Conservation (phyloP, 2,329 filamentous ascomycete genomes). For the Cercospora sp. region DNA sequence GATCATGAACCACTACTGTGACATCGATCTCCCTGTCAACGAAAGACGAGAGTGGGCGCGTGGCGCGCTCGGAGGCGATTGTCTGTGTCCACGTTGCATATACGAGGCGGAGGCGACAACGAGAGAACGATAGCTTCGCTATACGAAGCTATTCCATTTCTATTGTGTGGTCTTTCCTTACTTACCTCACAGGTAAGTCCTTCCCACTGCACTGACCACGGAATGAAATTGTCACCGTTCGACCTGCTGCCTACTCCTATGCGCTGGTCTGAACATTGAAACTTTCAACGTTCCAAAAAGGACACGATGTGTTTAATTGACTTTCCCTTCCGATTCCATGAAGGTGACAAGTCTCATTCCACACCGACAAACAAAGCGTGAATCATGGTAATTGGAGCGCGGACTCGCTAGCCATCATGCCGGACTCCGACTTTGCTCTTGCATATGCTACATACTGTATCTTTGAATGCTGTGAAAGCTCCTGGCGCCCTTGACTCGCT, state of each 20-base stretch:
- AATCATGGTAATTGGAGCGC: not conserved
- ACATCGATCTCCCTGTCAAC: slow-evolving; percentile 73
- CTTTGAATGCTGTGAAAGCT: not conserved
- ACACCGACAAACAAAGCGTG: slow-evolving; percentile 15
- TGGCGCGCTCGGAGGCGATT: slow-evolving; percentile 84
- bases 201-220: not conserved
- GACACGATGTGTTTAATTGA: slow-evolving; percentile 26
- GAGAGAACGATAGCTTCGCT: not conserved
- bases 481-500: not conserved
- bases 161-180: no score
- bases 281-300: slow-evolving; percentile 25
- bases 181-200: not conserved
- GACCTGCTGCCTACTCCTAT: slow-evolving; percentile 12
- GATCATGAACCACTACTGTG: slow-evolving; percentile 92
- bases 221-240: slow-evolving; percentile 27
- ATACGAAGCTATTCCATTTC: not conserved
- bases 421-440: not conserved
- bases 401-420: not conserved
- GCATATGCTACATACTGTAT: slow-evolving; percentile 5
- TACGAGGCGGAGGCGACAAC: slow-evolving; percentile 40
- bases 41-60: slow-evolving; percentile 84
- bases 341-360: slow-evolving; percentile 24
- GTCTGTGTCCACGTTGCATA: slow-evolving; percentile 80
- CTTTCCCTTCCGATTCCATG: slow-evolving; percentile 19
- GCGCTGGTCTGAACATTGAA: slow-evolving; percentile 17